A percentile compares a stretch with the other conserved stretches of the same genome.
Conservation (phyloP, 306 rosid species). For the Corylus heterophylla region DNA sequence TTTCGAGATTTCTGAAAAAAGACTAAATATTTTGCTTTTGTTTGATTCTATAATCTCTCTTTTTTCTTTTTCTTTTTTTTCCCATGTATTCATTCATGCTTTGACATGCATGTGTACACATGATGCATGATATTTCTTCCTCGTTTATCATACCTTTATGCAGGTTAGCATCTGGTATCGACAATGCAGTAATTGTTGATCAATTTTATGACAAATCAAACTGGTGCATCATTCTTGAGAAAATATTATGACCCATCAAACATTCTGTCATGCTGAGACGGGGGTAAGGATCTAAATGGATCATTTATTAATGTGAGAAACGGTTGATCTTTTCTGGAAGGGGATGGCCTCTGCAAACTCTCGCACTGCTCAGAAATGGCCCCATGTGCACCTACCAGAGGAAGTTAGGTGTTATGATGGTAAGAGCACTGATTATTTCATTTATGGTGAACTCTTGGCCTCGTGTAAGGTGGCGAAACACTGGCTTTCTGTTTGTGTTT, state of each 20-base stretch:
- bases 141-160: conserved; percentile 25
- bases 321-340: neutral
- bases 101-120: conserved; percentile 12
- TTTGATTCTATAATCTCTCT: neutral
- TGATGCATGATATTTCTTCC: conserved; percentile 12
- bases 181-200: conserved; percentile 66
- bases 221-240: conserved; percentile 92
- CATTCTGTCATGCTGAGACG: conserved; percentile 14
- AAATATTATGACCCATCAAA: conserved; percentile 40
- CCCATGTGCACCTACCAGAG: neutral
- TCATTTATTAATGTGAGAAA: neutral
- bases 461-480: neutral
- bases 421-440: neutral
- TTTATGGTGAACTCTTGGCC: neutral
- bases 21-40: neutral
- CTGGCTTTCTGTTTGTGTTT: too few species aligned
- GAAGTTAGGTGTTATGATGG: neutral
- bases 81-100: neutral
- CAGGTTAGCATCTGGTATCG: conserved; percentile 75
- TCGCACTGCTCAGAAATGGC: neutral
- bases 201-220: conserved; percentile 88
- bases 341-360: neutral
- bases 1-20: neutral
- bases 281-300: neutral
- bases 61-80: neutral